Evolutionary conservation across 306 rosid genomes (phyloP).

Genomic region (Cajanus cajan): DNA sequence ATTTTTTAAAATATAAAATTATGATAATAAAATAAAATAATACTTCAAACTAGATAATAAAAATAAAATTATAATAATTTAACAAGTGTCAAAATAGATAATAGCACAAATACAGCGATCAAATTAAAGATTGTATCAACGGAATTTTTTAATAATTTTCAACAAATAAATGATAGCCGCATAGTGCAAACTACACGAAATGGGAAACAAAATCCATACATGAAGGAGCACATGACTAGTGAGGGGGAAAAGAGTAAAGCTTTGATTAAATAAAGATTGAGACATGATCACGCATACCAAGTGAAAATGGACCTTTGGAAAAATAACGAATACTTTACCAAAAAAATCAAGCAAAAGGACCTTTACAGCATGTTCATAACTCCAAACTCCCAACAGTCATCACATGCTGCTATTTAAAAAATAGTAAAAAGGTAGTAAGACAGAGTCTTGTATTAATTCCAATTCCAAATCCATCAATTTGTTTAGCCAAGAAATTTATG

Average conservation of each 20-base stretch:
- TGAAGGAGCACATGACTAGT: not conserved
- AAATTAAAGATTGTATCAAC: too few species aligned
- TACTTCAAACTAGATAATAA: too few species aligned
- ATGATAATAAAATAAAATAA: too few species aligned
- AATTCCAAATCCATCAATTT: not conserved
- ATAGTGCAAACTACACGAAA: not conserved
- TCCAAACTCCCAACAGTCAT: not conserved
- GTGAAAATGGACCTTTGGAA: not conserved
- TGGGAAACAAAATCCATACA: not conserved
- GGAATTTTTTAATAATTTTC: not conserved
- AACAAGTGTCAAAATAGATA: too few species aligned
- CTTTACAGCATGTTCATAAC: conserved; percentile 9
- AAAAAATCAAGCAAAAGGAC: not conserved
- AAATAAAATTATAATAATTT: too few species aligned
- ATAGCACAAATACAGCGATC: too few species aligned
- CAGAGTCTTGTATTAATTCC: not conserved
- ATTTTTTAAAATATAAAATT: too few species aligned
- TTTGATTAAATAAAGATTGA: not conserved
- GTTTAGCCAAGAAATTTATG: not conserved
- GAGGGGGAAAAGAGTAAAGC: not conserved
- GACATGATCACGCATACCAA: not conserved
- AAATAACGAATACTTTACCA: not conserved
- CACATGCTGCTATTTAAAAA: conserved; percentile 7
- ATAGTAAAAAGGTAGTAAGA: not conserved
- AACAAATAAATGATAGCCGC: too few species aligned